Conservation (phyloP, 768 basidiomycete species). For the Candolleomyces eurysporus region DNA sequence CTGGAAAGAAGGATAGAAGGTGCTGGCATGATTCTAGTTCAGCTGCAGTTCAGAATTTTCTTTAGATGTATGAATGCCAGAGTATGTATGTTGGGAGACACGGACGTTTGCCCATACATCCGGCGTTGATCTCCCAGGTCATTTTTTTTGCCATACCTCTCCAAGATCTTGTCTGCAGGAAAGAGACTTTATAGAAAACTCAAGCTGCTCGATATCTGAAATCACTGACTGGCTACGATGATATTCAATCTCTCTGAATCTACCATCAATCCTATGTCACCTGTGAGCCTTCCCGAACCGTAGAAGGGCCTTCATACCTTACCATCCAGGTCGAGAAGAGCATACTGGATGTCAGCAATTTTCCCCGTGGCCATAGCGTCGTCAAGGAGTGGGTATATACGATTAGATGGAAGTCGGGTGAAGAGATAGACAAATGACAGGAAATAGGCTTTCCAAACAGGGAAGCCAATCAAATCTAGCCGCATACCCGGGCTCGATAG, state of each 20-base stretch:
- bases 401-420: too few species aligned
- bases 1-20: slow-evolving; percentile 76
- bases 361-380: slow-evolving; percentile 13
- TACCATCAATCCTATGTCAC: slow-evolving; percentile 59
- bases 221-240: slow-evolving; percentile 66
- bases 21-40: slow-evolving; percentile 62
- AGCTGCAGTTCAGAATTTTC: slow-evolving; percentile 36
- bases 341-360: slow-evolving; percentile 46
- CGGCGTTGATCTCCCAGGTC: slow-evolving; percentile 90
- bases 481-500: neutral
- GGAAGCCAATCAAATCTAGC: neutral
- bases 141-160: slow-evolving; percentile 67
- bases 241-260: slow-evolving; percentile 79
- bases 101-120: slow-evolving; percentile 83
- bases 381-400: neutral
- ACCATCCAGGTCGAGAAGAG: slow-evolving; percentile 78
- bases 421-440: too few species aligned
- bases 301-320: slow-evolving; percentile 12
- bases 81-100: neutral
- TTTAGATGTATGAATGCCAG: neutral
- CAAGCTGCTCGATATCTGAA: neutral
- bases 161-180: slow-evolving; percentile 64
- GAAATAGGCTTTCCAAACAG: neutral
- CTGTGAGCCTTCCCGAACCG: neutral
- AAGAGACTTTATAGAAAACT: too few species aligned